Evolutionary conservation across 192 early-diverging fungal species (phyloP).

Genomic region (Linnemannia hyalina): DNA sequence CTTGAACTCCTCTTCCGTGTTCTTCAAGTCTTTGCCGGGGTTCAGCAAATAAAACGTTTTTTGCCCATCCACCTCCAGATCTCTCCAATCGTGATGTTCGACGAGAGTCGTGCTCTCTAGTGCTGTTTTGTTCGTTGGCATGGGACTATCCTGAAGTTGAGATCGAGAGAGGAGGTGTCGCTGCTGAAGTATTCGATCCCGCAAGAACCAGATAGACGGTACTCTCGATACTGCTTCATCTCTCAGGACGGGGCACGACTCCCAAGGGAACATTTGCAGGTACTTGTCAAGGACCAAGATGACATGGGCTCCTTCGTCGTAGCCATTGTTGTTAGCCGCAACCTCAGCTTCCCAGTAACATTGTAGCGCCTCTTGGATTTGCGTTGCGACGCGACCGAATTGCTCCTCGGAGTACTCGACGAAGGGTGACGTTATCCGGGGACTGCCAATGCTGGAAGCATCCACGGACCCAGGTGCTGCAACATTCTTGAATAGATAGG

Average conservation of each 20-base stretch:
- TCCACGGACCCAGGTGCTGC: background rate
- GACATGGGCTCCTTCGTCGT: constrained; percentile 68
- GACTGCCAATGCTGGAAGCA: background rate
- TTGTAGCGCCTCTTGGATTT: constrained; percentile 38
- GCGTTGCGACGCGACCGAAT: constrained; percentile 30
- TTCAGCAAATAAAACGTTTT: constrained; percentile 90
- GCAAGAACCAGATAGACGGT: constrained; percentile 81
- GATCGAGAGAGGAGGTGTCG: constrained; percentile 16
- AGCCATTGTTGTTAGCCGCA: constrained; percentile 43
- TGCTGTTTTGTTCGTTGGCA: background rate
- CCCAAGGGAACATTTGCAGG: constrained; percentile 90
- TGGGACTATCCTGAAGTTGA: background rate
- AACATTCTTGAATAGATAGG: constrained; percentile 66
- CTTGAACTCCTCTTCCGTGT: constrained; percentile 86
- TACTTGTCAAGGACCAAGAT: constrained; percentile 91
- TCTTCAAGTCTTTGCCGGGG: constrained; percentile 86
- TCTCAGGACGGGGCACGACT: constrained; percentile 83
- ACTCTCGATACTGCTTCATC: constrained; percentile 81
- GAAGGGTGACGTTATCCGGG: background rate
- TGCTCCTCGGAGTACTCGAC: constrained; percentile 38
- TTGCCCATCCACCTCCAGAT: constrained; percentile 58
- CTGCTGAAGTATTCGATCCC: constrained; percentile 69
- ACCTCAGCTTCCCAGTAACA: constrained; percentile 30
- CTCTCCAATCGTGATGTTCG: constrained; percentile 43
- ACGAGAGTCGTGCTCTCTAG: background rate